These are phyloP conservation scores for Salix dunnii DNA, from an alignment of 345 rosid species.

Conservation along the genomic window DNA sequence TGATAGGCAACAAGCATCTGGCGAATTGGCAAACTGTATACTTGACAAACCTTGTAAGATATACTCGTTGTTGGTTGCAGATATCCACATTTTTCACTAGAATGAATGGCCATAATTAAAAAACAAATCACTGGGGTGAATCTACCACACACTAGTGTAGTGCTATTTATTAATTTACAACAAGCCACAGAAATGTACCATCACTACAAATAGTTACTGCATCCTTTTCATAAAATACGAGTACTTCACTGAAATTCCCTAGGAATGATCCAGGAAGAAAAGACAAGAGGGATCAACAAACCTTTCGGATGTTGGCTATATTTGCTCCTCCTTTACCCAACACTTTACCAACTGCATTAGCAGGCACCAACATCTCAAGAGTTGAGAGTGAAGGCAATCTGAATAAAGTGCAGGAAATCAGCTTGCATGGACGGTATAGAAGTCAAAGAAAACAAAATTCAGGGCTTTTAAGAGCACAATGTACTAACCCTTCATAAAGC, in stretches of 20 bases:
- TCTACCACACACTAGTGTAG: neutral
- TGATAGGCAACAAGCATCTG: neutral
- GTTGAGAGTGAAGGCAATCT: slow-evolving; percentile 59
- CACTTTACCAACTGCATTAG: slow-evolving; percentile 83
- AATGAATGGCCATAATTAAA: neutral
- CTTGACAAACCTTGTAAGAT: neutral
- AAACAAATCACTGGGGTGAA: neutral
- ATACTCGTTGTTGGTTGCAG: neutral
- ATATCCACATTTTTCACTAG: neutral
- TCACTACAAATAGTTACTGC: neutral
- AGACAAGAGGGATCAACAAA: slow-evolving; percentile 26
- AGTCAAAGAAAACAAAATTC: neutral
- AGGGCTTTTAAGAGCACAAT: slow-evolving; percentile 6
- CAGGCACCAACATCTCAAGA: slow-evolving; percentile 76
- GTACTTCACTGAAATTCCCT: neutral
- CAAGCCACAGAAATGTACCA: neutral
- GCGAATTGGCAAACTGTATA: neutral
- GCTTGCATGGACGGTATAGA: neutral
- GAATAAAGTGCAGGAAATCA: slow-evolving; percentile 18
- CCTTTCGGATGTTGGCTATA: slow-evolving; percentile 84
- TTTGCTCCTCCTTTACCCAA: slow-evolving; percentile 91
- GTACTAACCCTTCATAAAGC: slow-evolving; percentile 69
- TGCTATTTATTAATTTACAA: neutral
- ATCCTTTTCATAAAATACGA: neutral
- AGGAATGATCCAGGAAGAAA: neutral